Percentiles rank a stretch among this genome's conserved stretches.
Evolutionary conservation across 2,329 filamentous ascomycete genomes (phyloP).

Genomic region (Chrysoporthe austroafricana): DNA sequence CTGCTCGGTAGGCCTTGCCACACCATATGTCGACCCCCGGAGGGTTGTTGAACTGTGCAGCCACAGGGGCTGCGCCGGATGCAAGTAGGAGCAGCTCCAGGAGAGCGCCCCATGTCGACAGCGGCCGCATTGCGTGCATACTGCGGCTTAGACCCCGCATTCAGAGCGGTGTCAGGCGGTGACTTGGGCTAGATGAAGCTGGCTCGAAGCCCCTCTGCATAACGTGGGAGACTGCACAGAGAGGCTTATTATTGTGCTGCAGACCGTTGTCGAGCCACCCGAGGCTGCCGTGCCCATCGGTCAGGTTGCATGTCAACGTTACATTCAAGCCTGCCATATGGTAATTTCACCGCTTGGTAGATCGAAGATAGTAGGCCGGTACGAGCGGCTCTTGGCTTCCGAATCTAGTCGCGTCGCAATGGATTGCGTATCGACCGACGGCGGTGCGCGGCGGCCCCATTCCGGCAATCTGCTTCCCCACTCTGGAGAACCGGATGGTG

Average conservation of each 20-base stretch:
- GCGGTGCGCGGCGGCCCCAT: too few species aligned
- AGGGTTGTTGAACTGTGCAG: conserved; percentile 29
- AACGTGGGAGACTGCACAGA: not conserved
- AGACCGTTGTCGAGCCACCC: not conserved
- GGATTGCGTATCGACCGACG: not conserved
- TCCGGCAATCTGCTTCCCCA: conserved; percentile 7
- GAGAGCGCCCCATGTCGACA: conserved; percentile 9
- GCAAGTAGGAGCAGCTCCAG: conserved; percentile 9
- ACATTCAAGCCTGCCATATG: conserved; percentile 4
- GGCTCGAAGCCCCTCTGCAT: not conserved
- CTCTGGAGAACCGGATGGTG: not conserved
- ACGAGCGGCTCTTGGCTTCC: not conserved
- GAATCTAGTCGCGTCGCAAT: not conserved
- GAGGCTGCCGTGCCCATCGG: not conserved
- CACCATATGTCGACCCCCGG: conserved; percentile 28
- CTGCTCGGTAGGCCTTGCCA: conserved; percentile 25
- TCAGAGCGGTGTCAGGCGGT: not conserved
- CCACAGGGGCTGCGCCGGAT: not conserved
- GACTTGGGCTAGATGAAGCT: not conserved
- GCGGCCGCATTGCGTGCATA: conserved; percentile 3
- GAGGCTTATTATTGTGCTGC: conserved; percentile 4
- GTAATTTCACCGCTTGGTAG: conserved; percentile 5
- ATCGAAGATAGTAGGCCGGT: not conserved
- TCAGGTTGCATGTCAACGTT: conserved; percentile 5
- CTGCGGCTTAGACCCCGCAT: too few species aligned